Evolutionary conservation across 306 rosid species (phyloP).

Genomic region (Prinsepia uniflora): DNA sequence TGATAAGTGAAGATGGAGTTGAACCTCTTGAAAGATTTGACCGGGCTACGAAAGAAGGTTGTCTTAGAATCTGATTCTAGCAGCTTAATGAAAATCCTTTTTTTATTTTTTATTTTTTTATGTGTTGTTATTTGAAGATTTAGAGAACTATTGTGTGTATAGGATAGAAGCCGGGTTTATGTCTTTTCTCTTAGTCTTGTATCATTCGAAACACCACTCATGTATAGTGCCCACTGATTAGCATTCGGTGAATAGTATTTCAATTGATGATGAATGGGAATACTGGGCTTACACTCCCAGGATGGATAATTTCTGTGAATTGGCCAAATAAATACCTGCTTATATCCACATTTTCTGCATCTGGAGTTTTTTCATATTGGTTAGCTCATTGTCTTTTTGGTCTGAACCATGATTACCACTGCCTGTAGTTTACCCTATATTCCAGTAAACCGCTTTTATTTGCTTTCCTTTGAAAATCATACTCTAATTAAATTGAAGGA

Average conservation of each 20-base stretch:
- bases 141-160: neutral
- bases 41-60: slow-evolving; percentile 16
- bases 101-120: neutral
- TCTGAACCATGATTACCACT: neutral
- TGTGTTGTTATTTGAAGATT: neutral
- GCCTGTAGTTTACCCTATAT: neutral
- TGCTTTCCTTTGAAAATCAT: neutral
- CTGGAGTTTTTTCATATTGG: neutral
- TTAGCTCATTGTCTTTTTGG: slow-evolving; percentile 19
- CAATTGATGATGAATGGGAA: neutral
- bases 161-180: neutral
- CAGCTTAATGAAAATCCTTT: neutral
- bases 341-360: neutral
- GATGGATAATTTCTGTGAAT: neutral
- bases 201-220: neutral
- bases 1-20: slow-evolving; percentile 15
- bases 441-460: neutral
- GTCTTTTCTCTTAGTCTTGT: neutral
- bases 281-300: neutral
- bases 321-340: neutral
- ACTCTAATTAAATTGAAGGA: neutral
- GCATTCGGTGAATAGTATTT: neutral
- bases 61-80: slow-evolving; percentile 8
- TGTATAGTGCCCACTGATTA: neutral
- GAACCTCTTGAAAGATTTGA: slow-evolving; percentile 20